Base-by-base conservation (phyloP, 176 grass and related monocot species). In the Carex pumila region DNA sequence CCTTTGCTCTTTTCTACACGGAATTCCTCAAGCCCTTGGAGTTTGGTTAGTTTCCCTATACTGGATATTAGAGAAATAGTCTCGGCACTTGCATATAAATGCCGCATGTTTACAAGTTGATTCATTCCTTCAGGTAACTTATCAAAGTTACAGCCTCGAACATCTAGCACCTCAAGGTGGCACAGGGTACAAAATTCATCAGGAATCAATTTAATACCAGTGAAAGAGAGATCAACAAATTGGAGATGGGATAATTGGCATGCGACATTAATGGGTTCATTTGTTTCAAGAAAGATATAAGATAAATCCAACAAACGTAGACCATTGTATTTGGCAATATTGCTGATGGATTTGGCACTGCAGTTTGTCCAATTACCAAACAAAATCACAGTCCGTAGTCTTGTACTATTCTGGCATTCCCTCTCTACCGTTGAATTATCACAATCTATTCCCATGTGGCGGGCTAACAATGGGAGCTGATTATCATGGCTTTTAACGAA, bases 121-220 rank as follows among this genome's bases (percentile, higher is more conserved):
- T 76, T 83, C 31, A 92, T 87, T 7, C 7, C 31, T 65, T 17
- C 2, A 6, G 88, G 85, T 65, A 89, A 78, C 37, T 45, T 2
- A 6, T 2, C 14, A 49, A 89, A 85, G 13, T 0, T 13, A 57
- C 85, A 87, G 0, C 73, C 56, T 57, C 65, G 78, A 69, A 89
- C 21, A 22, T 81, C 74, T 70, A 92, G 82, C 57, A 89, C 79
- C 52, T 89, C 85, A 6, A 92, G 85, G 45, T 85, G 78, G 61
- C 19, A 82, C 37, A 90, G 53, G 13, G 65, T n/a, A 22, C 73
- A 87, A 30, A 89, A 34, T 60, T 29, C 29, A 13, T 89, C 47
- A 63, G 84, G 84, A 39, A 89, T 14, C 30, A 9, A 2, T 15
- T 36, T 77, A 53, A 89, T 79, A 37, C 3, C 49, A 68, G 66